These are phyloP conservation scores for Ceratocystis cubensis DNA, from an alignment of 2,329 filamentous ascomycete species.

Conservation along the genomic window DNA sequence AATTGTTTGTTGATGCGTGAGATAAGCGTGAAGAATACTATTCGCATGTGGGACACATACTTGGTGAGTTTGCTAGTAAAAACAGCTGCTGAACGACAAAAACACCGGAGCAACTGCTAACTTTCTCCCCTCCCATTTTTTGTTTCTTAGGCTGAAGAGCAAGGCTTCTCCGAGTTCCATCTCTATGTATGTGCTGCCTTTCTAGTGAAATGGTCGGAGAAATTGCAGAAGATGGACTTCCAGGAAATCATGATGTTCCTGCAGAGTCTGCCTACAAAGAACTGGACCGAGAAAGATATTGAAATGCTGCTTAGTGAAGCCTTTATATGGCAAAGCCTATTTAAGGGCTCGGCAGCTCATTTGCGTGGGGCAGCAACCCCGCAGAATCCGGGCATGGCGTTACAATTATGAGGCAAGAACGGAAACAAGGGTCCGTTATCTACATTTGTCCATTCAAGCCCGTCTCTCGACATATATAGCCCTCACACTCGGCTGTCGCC, in stretches of 20 bases:
- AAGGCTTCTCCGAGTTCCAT: slow-evolving; percentile 96
- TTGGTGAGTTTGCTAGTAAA: slow-evolving; percentile 50
- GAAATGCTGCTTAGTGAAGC: slow-evolving; percentile 90
- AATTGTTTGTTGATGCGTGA: slow-evolving; percentile 97
- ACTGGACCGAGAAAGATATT: slow-evolving; percentile 97
- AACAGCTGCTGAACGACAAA: neutral
- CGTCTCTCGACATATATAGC: too few species aligned
- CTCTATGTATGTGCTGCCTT: slow-evolving; percentile 97
- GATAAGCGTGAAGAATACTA: slow-evolving; percentile 89
- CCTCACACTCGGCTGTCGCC: too few species aligned
- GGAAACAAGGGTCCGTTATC: neutral
- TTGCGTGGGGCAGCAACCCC: slow-evolving; percentile 43
- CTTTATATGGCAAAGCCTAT: slow-evolving; percentile 97
- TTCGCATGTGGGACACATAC: slow-evolving; percentile 99
- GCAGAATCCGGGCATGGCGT: slow-evolving; percentile 31
- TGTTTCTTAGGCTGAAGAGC: slow-evolving; percentile 69
- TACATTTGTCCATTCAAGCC: neutral
- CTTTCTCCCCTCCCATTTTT: neutral
- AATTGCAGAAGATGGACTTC: slow-evolving; percentile 93
- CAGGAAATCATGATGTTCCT: slow-evolving; percentile 99
- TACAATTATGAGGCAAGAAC: slow-evolving; percentile 28
- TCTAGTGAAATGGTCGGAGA: slow-evolving; percentile 94
- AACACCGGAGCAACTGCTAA: neutral
- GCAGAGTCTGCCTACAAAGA: slow-evolving; percentile 79
- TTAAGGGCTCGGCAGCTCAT: slow-evolving; percentile 88